Evolutionary conservation across 2,329 filamentous ascomycete genomes (phyloP).

Genomic region (Cladosporium sp.): DNA sequence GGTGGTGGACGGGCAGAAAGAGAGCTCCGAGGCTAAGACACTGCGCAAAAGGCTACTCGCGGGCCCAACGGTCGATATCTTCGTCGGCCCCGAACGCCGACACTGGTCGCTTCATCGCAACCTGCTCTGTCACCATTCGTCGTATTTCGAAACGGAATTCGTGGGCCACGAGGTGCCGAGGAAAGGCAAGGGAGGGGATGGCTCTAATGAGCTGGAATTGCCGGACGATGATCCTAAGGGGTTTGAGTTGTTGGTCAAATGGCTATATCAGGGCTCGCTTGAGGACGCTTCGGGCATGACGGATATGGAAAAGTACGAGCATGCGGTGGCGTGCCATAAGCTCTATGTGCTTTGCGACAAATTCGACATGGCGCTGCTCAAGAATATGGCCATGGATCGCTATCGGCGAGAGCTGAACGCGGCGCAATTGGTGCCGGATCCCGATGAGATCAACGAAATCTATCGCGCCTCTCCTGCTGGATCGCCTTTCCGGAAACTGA

Average conservation of each 20-base stretch:
- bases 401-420: constrained; percentile 48
- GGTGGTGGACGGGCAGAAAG: constrained; percentile 13
- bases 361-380: constrained; percentile 47
- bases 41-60: constrained; percentile 49
- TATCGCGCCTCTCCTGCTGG: constrained; percentile 42
- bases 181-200: constrained; percentile 31
- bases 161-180: constrained; percentile 32
- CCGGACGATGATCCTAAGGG: constrained; percentile 47
- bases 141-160: constrained; percentile 37
- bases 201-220: constrained; percentile 40
- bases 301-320: constrained; percentile 48
- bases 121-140: constrained; percentile 50
- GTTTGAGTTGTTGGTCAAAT: constrained; percentile 52
- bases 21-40: constrained; percentile 36
- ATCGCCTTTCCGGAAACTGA: constrained; percentile 47
- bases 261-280: constrained; percentile 52
- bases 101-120: constrained; percentile 51
- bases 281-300: constrained; percentile 46
- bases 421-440: constrained; percentile 49
- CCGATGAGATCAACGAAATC: constrained; percentile 51
- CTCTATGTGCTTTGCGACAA: constrained; percentile 50
- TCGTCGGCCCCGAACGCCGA: constrained; percentile 43
- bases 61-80: constrained; percentile 48
- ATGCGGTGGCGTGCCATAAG: constrained; percentile 50
- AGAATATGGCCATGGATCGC: constrained; percentile 52